These are phyloP conservation scores for Brassica cretica DNA, from an alignment of 345 rosid species.

Conservation along the genomic window DNA sequence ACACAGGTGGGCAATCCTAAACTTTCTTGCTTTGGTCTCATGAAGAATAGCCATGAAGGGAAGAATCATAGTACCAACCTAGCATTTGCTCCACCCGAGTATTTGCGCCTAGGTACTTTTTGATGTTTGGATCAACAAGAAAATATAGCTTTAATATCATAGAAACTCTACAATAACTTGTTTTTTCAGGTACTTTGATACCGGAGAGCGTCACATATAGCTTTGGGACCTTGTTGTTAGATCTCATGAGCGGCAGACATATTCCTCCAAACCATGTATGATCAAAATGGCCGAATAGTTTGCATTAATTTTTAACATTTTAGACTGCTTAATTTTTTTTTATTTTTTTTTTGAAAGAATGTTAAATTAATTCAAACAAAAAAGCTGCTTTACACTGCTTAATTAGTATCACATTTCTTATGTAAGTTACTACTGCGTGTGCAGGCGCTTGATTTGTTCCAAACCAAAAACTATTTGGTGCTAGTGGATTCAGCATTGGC, in stretches of 20 bases:
- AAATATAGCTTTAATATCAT: not conserved
- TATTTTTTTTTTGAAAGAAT: not conserved
- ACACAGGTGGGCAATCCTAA: slow-evolving; percentile 89
- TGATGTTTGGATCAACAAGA: not conserved
- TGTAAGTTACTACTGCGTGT: slow-evolving; percentile 36
- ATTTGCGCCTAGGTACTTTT: slow-evolving; percentile 66
- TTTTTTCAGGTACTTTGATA: slow-evolving; percentile 70
- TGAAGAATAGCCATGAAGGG: slow-evolving; percentile 89
- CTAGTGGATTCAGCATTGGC: slow-evolving; percentile 97
- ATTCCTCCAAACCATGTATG: slow-evolving; percentile 93
- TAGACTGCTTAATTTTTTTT: not conserved
- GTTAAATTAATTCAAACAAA: not conserved
- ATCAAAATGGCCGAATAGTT: slow-evolving; percentile 17
- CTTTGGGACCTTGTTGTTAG: slow-evolving; percentile 88
- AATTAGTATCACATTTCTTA: not conserved
- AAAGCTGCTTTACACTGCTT: not conserved
- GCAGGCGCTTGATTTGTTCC: slow-evolving; percentile 96
- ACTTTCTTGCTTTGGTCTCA: slow-evolving; percentile 90
- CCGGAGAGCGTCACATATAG: slow-evolving; percentile 89
- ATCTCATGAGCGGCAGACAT: slow-evolving; percentile 93
- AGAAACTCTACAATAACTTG: not conserved
- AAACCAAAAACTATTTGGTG: slow-evolving; percentile 80
- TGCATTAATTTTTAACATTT: slow-evolving; percentile 10
- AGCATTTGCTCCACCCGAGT: slow-evolving; percentile 97
- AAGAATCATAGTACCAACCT: slow-evolving; percentile 85